A percentile compares a stretch with the other conserved stretches of the same genome.
Conservation (phyloP, 2,329 filamentous ascomycete species). For the Stachybotrys elegans region DNA sequence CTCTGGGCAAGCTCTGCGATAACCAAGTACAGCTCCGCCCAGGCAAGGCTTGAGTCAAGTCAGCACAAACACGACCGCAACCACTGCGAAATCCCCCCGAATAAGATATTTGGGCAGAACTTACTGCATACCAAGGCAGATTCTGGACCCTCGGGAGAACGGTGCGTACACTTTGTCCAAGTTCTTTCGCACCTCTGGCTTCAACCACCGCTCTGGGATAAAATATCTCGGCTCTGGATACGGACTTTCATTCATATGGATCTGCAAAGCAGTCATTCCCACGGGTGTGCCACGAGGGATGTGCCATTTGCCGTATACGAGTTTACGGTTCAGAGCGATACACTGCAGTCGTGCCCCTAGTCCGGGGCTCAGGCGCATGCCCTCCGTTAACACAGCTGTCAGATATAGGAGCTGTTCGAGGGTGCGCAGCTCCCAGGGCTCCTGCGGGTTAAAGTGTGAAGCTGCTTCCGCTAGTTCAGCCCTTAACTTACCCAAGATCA, state of each 20-base stretch:
- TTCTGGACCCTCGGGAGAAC: neutral
- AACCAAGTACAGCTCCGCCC: neutral
- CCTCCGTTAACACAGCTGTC: constrained; percentile 28
- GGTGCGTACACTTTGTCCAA: neutral
- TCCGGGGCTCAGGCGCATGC: constrained; percentile 34
- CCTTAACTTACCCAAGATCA: constrained; percentile 21
- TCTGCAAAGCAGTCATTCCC: constrained; percentile 26
- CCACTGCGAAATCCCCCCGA: too few relatives aligned
- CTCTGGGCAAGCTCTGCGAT: neutral
- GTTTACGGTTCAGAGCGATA: constrained; percentile 16
- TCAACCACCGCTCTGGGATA: constrained; percentile 20
- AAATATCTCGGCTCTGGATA: constrained; percentile 18
- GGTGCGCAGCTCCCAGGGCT: constrained; percentile 10
- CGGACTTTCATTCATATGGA: constrained; percentile 16
- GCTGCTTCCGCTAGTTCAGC: constrained; percentile 22
- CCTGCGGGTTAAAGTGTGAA: constrained; percentile 4
- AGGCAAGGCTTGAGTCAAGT: neutral
- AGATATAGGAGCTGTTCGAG: constrained; percentile 32
- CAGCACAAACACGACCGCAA: neutral
- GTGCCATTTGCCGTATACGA: constrained; percentile 21
- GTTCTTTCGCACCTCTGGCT: neutral
- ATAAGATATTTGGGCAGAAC: too few relatives aligned
- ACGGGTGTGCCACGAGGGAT: constrained; percentile 26
- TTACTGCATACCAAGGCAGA: neutral
- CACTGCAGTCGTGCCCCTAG: constrained; percentile 20